These are phyloP conservation scores for Paramecium sexaurelia DNA, from an alignment of 73 alveolate species.

Conservation along the genomic window DNA sequence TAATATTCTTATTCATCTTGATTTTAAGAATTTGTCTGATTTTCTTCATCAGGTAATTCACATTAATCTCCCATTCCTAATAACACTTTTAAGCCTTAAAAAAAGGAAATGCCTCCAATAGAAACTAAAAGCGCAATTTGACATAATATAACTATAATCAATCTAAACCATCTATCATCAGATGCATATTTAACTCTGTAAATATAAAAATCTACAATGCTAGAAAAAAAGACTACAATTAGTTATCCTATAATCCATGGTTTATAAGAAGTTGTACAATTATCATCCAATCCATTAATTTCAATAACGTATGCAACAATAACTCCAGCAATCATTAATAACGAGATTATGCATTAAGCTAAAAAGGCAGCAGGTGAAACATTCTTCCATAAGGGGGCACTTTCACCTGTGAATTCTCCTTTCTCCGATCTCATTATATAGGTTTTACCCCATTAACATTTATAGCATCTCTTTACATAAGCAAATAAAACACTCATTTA, in stretches of 20 bases:
- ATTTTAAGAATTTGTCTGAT: background rate
- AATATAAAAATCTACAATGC: background rate
- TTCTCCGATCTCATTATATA: background rate
- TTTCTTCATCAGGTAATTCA: background rate
- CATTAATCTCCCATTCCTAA: conserved; percentile 49
- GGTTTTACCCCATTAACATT: conserved; percentile 48
- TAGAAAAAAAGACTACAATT: background rate
- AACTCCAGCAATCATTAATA: conserved; percentile 40
- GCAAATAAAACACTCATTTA: background rate
- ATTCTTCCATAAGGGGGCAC: conserved; percentile 57
- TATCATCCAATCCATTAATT: conserved; percentile 49
- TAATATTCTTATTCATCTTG: background rate
- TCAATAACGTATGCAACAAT: conserved; percentile 5
- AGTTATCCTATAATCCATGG: conserved; percentile 46
- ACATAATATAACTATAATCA: background rate
- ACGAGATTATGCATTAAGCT: background rate
- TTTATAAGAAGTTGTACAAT: conserved; percentile 10
- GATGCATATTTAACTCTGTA: conserved; percentile 37
- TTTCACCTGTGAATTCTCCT: conserved; percentile 47
- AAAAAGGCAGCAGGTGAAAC: conserved; percentile 17
- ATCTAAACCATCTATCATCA: conserved; percentile 61
- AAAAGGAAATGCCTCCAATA: conserved; percentile 2
- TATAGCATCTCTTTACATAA: conserved; percentile 27
- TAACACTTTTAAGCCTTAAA: conserved; percentile 29
- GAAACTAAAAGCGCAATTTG: background rate